A percentile compares a stretch with the other conserved stretches of the same genome.
Evolutionary conservation across 208 protist species (phyloP).

Genomic region (Tritrichomonas foetus): DNA sequence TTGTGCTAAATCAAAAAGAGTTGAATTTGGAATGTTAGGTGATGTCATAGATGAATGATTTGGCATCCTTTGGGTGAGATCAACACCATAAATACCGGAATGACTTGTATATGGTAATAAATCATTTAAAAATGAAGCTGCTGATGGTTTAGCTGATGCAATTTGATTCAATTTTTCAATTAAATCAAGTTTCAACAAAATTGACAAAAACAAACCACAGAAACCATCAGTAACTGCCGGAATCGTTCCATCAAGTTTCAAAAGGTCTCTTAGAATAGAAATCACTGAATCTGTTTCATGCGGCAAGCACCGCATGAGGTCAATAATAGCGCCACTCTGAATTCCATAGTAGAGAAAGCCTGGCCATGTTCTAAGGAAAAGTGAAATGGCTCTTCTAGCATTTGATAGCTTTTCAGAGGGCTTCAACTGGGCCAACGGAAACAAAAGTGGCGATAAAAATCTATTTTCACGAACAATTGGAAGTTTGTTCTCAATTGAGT

Average conservation of each 20-base stretch:
- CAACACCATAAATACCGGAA: neutral
- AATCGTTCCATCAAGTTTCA: neutral
- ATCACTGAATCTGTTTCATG: neutral
- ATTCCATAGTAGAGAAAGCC: neutral
- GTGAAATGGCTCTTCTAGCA: neutral
- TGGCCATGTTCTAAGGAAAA: neutral
- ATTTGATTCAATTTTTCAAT: constrained; percentile 4
- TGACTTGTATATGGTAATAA: neutral
- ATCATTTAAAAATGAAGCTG: neutral
- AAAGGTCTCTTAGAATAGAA: neutral
- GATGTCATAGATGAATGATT: neutral
- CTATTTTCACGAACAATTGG: neutral
- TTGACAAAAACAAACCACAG: neutral
- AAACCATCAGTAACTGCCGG: neutral
- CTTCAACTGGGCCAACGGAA: neutral
- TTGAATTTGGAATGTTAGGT: neutral
- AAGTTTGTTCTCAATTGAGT: neutral
- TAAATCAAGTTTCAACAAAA: neutral
- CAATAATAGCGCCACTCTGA: neutral
- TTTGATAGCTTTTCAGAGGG: neutral
- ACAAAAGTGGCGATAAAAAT: neutral
- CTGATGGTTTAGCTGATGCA: neutral
- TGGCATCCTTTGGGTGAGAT: neutral
- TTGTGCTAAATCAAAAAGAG: neutral
- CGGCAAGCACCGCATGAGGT: neutral